A percentile compares a stretch with the other conserved stretches of the same genome.
These are phyloP conservation scores for Earliella scabrosa DNA, from an alignment of 1,284 basidiomycete genomes.

Conservation along the genomic window DNA sequence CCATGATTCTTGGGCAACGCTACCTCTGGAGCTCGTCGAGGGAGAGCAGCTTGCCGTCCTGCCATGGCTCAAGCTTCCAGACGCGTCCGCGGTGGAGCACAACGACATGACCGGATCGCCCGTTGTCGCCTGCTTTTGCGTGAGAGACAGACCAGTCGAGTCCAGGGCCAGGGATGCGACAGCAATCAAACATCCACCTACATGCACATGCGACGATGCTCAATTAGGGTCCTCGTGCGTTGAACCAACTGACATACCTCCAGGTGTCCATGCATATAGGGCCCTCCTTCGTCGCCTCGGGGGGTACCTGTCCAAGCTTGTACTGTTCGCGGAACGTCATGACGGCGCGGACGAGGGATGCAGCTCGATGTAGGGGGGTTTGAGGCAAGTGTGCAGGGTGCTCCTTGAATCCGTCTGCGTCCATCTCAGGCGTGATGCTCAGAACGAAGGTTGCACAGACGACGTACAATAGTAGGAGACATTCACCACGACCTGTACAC, in stretches of 20 bases:
- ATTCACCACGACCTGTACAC: constrained; percentile 71
- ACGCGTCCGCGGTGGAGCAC: constrained; percentile 79
- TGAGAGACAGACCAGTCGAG: constrained; percentile 81
- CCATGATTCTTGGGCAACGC: constrained; percentile 16
- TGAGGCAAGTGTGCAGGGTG: constrained; percentile 65
- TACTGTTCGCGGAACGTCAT: constrained; percentile 76
- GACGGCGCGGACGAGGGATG: constrained; percentile 67
- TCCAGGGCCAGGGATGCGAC: constrained; percentile 75
- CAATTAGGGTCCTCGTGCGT: not conserved
- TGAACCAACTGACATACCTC: constrained; percentile 49
- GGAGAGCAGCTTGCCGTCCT: constrained; percentile 64
- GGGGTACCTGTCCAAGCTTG: constrained; percentile 67
- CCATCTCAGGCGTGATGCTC: not conserved
- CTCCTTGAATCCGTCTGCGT: constrained; percentile 73
- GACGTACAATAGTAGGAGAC: constrained; percentile 82
- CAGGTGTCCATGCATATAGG: constrained; percentile 90
- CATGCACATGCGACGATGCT: not conserved
- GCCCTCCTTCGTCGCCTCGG: constrained; percentile 77
- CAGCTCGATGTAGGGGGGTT: constrained; percentile 73
- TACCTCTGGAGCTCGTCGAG: constrained; percentile 73
- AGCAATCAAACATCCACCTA: constrained; percentile 94
- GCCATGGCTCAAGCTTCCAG: constrained; percentile 73
- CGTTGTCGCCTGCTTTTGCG: constrained; percentile 61
- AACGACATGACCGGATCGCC: constrained; percentile 77
- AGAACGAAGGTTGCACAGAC: not conserved